Percentiles rank a stretch among this genome's conserved stretches.
Evolutionary conservation across 495 filamentous ascomycete genomes (phyloP).

Genomic region (Halenospora varia): DNA sequence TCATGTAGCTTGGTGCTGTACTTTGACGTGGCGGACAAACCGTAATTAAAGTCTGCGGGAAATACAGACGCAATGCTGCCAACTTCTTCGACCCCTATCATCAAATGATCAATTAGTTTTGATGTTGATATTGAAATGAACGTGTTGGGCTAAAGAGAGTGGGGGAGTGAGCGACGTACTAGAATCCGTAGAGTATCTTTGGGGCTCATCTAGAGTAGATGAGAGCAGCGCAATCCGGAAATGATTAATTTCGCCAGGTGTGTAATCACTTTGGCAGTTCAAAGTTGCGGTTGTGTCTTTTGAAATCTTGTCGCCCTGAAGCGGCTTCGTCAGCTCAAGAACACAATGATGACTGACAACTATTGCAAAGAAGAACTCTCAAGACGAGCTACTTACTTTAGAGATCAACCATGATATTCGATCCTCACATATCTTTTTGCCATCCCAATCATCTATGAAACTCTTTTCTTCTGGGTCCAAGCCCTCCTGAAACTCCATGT

Average conservation of each 20-base stretch:
- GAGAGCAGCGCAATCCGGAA: not conserved
- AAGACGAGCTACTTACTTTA: slow-evolving; percentile 4
- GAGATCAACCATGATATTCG: slow-evolving; percentile 13
- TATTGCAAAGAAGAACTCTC: not conserved
- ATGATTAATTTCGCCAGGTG: not conserved
- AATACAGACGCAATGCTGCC: not conserved
- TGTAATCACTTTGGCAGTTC: not conserved
- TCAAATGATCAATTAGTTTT: not conserved
- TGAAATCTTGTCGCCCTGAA: not conserved
- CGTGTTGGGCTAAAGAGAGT: too few relatives aligned
- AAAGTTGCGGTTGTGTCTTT: not conserved
- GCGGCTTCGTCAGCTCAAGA: not conserved
- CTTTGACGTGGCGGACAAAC: not conserved
- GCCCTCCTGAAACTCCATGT: not conserved
- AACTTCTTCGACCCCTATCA: slow-evolving; percentile 11
- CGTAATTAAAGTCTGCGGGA: slow-evolving; percentile 4
- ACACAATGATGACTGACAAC: not conserved
- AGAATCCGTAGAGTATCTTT: not conserved
- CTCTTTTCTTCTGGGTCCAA: slow-evolving; percentile 1
- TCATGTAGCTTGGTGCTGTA: not conserved
- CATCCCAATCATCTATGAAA: not conserved
- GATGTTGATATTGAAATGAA: not conserved
- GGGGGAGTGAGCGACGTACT: not conserved
- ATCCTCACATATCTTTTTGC: not conserved
- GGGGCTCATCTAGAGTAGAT: not conserved